Conservation (phyloP, 495 filamentous ascomycete genomes). For the Amniculicola lignicola region DNA sequence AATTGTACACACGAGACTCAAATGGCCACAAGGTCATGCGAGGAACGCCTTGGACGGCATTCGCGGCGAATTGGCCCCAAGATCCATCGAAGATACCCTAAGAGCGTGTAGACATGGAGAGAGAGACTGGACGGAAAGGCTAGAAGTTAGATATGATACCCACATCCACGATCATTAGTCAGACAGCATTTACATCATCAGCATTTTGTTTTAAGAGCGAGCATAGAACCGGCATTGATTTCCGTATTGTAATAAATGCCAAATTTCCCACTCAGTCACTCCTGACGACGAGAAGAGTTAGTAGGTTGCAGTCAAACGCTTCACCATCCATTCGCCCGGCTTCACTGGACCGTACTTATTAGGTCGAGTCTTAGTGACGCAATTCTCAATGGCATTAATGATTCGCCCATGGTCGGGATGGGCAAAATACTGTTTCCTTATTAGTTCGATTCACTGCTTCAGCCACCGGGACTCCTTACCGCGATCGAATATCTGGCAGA, state of each 20-base stretch:
- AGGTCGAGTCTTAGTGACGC: slow-evolving; percentile 1
- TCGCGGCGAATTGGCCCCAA: slow-evolving; percentile 25
- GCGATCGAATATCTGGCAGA: slow-evolving; percentile 13
- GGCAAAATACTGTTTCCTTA: slow-evolving; percentile 4
- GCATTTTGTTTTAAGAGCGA: too few species aligned
- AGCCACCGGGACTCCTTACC: not conserved
- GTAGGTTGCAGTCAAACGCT: slow-evolving; percentile 16
- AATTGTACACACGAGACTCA: slow-evolving; percentile 9
- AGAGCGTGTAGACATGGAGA: too few species aligned
- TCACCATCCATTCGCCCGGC: slow-evolving; percentile 10
- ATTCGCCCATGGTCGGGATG: slow-evolving; percentile 11
- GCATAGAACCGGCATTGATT: too few species aligned
- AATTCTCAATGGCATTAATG: slow-evolving; percentile 12
- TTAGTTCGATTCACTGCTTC: not conserved
- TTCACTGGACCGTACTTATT: slow-evolving; percentile 1
- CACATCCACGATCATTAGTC: too few species aligned
- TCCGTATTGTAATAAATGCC: too few species aligned
- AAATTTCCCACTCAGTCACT: too few species aligned
- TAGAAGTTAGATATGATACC: too few species aligned
- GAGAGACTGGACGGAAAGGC: too few species aligned
- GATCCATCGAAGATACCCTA: slow-evolving; percentile 15
- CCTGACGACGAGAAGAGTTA: too few species aligned
- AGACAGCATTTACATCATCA: too few species aligned
- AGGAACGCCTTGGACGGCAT: slow-evolving; percentile 23
- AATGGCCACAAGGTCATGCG: slow-evolving; percentile 16